Evolutionary conservation across 768 basidiomycete genomes (phyloP), one percentile per base, ranked within the genome.

Genomic region (Tylopilus sp.): DNA sequence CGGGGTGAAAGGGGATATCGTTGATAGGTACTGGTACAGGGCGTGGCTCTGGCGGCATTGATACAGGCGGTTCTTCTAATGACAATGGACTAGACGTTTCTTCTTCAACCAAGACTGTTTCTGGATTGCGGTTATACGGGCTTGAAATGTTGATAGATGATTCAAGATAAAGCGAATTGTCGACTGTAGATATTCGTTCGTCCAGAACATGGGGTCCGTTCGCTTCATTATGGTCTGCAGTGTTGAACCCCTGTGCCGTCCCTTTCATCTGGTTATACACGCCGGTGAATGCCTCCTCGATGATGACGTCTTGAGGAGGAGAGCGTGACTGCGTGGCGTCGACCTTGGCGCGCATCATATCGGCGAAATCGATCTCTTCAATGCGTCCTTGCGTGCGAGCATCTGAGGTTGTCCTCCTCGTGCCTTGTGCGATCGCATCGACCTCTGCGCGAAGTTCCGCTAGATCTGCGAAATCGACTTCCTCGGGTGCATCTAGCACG

Each of bases 381-480:
- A 88, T 75, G 53, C 77, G 78, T 59, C 79, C 76, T 28, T 81
- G 66, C 23, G 75, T 51, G 18, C 18, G 13, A 4, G 22, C 10
- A 6, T 3, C 17, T 15, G 5, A 40, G 3, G 11, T 15, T 18
- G 7, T 35, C 39, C 5, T 41, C 33, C 6, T n/a, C 48, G 15
- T 35, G n/a, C 22, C 40, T 17, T 52, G 47, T 8, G 60, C 62
- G 13, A 58, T 47, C 0, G 57, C 62, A 21, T 76, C 75, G 13
- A 81, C 67, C 51, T 71, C 59, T 20, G 72, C 71, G 28, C 74
- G 65, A 3, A 88, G 47, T 52, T 70, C 73, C 2, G 68, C 79
- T 39, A 85, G 59, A 43, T 88, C 85, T 15, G 75, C 73, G 57
- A 88, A 90, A 59, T 91, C 83, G 13, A 89, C 73, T 59, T 82